Evolutionary conservation across 2,329 filamentous ascomycete genomes (phyloP), one percentile per base, ranked within the genome.

Genomic region (Aspergillus ustus): DNA sequence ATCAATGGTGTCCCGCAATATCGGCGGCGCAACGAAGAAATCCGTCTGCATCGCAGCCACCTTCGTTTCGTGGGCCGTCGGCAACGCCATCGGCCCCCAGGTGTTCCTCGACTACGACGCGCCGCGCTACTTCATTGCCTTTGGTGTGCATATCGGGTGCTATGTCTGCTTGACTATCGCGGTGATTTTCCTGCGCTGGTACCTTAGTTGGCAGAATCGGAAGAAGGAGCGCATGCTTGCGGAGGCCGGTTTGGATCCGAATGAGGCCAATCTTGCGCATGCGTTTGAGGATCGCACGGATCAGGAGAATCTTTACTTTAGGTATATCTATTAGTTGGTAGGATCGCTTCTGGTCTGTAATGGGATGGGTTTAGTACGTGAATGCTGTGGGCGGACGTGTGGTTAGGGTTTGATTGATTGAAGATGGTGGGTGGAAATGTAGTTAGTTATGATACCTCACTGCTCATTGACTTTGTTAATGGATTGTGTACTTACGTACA

Each of bases 1-100:
- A 67, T 88, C 87, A 15, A 83, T 92, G 80, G 82, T 91, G 60
- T 86, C 86, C 0, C 83, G 89, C 17, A 92, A 92, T 69, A 80
- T 91, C 9, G 90, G 87, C 28, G 90, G 90, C 0, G 88, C 90
- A 67, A 92, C 89, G 1, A 92, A 92, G 78, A 91, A 91, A 73
- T 83, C 84, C 0, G 83, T 88, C 9, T 87, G 85, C 7, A 84
- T 91, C 3, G 87, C 89, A 6, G 83, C 86, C 66, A 91, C 90
- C 74, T 91, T 92, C 70, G 82, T 91, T 65, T 83, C 86, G 46
- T 91, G 89, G 89, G 84, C 86, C 20, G 82, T 84, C 0, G 89
- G 89, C 0, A 91, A 91, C 67, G 84, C 88, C 2, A 86, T 89
- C 51, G 88, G 86, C 0, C 87, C 88, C 0, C 87, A 90, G 70